Conservation (phyloP, 805 yeast species). For the Myxozyma monticola region DNA sequence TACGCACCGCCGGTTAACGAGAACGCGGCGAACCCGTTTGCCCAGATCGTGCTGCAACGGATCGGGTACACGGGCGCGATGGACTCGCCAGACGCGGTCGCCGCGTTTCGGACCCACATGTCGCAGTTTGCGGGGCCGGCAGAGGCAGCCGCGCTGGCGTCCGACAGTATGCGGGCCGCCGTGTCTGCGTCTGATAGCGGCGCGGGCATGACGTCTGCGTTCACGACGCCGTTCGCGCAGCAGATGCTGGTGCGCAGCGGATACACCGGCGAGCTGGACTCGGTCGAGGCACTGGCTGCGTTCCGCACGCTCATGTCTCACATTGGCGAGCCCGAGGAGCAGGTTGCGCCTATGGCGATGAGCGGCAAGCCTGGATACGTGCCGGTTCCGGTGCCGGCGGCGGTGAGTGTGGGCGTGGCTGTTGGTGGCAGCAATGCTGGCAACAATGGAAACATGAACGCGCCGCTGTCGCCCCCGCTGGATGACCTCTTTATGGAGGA, state of each 20-base stretch:
- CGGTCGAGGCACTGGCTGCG: constrained; percentile 17
- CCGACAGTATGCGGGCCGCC: too few relatives aligned
- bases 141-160: neutral
- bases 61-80: constrained; percentile 20
- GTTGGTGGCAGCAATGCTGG: neutral
- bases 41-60: constrained; percentile 16
- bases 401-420: neutral
- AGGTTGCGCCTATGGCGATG: too few relatives aligned
- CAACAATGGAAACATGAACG: neutral
- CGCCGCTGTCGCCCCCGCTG: neutral
- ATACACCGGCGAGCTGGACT: constrained; percentile 18
- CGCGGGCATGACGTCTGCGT: neutral
- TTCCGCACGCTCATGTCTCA: too few relatives aligned
- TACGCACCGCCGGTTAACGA: neutral
- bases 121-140: neutral
- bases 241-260: constrained; percentile 18
- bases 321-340: too few relatives aligned
- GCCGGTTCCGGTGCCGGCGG: neutral
- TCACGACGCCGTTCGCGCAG: constrained; percentile 24
- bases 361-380: neutral
- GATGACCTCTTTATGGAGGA: neutral
- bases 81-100: constrained; percentile 21
- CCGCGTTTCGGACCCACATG: constrained; percentile 7
- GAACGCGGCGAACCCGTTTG: constrained; percentile 6
- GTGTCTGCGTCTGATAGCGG: too few relatives aligned